Evolutionary conservation across 495 filamentous ascomycete genomes (phyloP).

Genomic region (Aspergillus carlsbadensis): DNA sequence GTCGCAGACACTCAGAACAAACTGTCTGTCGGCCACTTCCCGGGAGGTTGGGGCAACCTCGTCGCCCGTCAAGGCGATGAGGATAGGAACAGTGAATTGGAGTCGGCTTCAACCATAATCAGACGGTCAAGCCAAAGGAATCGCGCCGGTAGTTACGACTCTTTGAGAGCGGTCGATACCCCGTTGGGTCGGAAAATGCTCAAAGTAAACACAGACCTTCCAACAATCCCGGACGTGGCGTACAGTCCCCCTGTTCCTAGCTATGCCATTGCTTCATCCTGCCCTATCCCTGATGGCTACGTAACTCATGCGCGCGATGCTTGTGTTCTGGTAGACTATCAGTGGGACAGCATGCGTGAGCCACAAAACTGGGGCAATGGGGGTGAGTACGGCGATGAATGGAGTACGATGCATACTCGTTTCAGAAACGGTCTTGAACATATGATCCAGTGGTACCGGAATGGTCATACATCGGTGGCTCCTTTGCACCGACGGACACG

Average conservation of each 20-base stretch:
- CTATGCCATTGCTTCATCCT: conserved; percentile 77
- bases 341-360: conserved; percentile 88
- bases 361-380: conserved; percentile 81
- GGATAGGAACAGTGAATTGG: conserved; percentile 25
- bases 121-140: conserved; percentile 21
- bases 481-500: conserved; percentile 14
- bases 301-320: conserved; percentile 90
- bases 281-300: conserved; percentile 83
- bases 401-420: conserved; percentile 88
- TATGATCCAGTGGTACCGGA: conserved; percentile 79
- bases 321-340: conserved; percentile 81
- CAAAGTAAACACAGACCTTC: conserved; percentile 34
- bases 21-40: conserved; percentile 50
- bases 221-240: conserved; percentile 26
- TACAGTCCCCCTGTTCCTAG: conserved; percentile 77
- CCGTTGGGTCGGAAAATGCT: conserved; percentile 19
- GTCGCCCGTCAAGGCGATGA: conserved; percentile 23
- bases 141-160: conserved; percentile 35
- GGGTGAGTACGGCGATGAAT: conserved; percentile 88
- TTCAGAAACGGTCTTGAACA: conserved; percentile 74
- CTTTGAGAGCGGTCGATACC: conserved; percentile 16
- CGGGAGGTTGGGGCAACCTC: conserved; percentile 59
- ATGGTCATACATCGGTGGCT: conserved; percentile 42
- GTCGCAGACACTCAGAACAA: conserved; percentile 24
- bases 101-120: conserved; percentile 17